Conservation (phyloP, 345 rosid genomes). For the Euphorbia lathyris region DNA sequence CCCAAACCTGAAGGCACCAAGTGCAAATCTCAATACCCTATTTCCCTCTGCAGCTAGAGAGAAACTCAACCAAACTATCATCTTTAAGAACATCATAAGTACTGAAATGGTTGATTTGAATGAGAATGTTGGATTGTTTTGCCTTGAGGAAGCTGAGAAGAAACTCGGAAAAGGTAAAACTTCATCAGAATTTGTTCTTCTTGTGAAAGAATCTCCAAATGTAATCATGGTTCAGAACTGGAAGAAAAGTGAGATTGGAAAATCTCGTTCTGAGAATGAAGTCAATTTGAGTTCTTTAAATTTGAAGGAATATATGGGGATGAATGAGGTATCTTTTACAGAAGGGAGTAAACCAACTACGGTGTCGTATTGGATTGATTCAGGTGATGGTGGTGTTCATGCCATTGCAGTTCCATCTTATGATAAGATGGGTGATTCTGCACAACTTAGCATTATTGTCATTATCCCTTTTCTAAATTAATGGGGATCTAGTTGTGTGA, state of each 20-base stretch:
- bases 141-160: constrained; percentile 37
- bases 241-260: constrained; percentile 17
- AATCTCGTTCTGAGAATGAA: constrained; percentile 3
- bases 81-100: constrained; percentile 19
- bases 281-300: neutral
- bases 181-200: constrained; percentile 28
- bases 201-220: constrained; percentile 41
- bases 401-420: constrained; percentile 38
- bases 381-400: constrained; percentile 29
- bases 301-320: constrained; percentile 41
- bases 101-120: neutral
- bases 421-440: neutral
- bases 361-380: constrained; percentile 55
- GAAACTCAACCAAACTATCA: constrained; percentile 29
- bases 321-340: constrained; percentile 33
- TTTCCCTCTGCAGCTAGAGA: constrained; percentile 34
- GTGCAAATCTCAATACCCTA: neutral
- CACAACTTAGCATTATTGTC: constrained; percentile 28
- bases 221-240: constrained; percentile 34
- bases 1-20: constrained; percentile 33
- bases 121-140: constrained; percentile 22
- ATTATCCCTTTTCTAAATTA: constrained; percentile 21
- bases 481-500: neutral
- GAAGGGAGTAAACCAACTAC: constrained; percentile 33
- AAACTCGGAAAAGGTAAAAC: constrained; percentile 15